Evolutionary conservation across 352 stramenopile genomes (phyloP), one percentile per base, ranked within the genome.

Genomic region (Pythium phragmitis): DNA sequence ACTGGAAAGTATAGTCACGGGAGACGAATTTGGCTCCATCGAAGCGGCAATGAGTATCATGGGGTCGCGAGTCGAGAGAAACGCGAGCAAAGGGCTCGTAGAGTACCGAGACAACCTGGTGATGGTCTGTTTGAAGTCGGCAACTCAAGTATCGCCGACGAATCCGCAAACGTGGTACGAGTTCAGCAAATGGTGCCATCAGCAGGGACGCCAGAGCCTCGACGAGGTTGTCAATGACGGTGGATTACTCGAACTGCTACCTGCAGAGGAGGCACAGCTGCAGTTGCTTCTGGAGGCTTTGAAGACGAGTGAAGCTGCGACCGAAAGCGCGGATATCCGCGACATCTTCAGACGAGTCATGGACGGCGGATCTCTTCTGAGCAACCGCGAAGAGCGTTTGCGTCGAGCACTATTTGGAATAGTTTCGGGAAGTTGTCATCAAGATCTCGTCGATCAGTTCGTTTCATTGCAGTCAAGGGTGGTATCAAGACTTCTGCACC

Each of bases 141-240:
- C 80, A 4, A 77, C 76, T 7, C 42, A 65, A 12, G 47, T 88
- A 19, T 59, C 60, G 1, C 71, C 76, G 33, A 66, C 63, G 30
- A 85, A 76, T 48, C 46, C 70, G 6, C 75, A 77, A 36, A 77
- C 74, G 2, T 94, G 82, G 82, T 57, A 85, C 45, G 57, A 69
- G 26, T 94, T 89, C 48, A 80, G 81, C 60, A 70, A 91, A 55
- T 94, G 85, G 85, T 89, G 76, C 34, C 90, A 94, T 43, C 65
- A 79, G 37, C 76, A 73, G 37, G 79, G 76, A 13, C 81, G 75
- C 36, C 59, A 58, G 7, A 68, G 73, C 47, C 64, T 90, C 5
- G 77, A 80, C 34, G 65, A 55, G 6, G 68, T 93, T 48, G 51
- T 56, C 5, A 64, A 61, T 5, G 77, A 87, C 33, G 76, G 79